Evolutionary conservation across 2,329 filamentous ascomycete genomes (phyloP).

Genomic region (Leptographium radiaticola): DNA sequence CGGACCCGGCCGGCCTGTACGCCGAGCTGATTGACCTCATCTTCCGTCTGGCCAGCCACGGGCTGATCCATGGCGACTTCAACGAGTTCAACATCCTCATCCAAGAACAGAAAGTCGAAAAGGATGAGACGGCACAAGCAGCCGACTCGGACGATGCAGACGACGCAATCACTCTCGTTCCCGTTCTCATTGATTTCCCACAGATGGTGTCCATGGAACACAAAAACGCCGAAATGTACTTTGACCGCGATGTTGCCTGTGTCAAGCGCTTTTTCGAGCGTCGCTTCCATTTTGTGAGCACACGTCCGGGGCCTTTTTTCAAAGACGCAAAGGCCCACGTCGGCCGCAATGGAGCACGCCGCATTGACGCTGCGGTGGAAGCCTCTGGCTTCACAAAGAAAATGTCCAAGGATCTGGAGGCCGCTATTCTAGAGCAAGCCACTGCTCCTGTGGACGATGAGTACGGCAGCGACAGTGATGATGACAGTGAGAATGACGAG

Average conservation of each 20-base stretch:
- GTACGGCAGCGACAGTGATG: constrained; percentile 13
- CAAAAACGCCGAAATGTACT: constrained; percentile 89
- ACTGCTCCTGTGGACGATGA: constrained; percentile 22
- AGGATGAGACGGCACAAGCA: constrained; percentile 30
- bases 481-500: background rate
- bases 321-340: constrained; percentile 67
- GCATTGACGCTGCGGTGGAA: constrained; percentile 78
- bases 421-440: constrained; percentile 73
- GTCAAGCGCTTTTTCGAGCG: constrained; percentile 89
- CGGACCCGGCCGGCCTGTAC: constrained; percentile 76
- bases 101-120: constrained; percentile 57
- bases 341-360: constrained; percentile 47
- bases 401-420: constrained; percentile 87
- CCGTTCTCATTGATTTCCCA: constrained; percentile 91
- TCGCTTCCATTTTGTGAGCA: constrained; percentile 75
- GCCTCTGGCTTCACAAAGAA: constrained; percentile 94
- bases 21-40: constrained; percentile 83
- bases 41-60: constrained; percentile 67
- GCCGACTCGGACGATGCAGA: constrained; percentile 12
- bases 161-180: constrained; percentile 36
- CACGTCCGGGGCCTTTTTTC: constrained; percentile 74
- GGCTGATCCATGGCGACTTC: constrained; percentile 94
- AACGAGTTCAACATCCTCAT: constrained; percentile 99
- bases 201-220: constrained; percentile 97
- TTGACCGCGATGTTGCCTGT: constrained; percentile 89